Conservation (phyloP, 805 yeast species). For the Starmerella riodocensis region DNA sequence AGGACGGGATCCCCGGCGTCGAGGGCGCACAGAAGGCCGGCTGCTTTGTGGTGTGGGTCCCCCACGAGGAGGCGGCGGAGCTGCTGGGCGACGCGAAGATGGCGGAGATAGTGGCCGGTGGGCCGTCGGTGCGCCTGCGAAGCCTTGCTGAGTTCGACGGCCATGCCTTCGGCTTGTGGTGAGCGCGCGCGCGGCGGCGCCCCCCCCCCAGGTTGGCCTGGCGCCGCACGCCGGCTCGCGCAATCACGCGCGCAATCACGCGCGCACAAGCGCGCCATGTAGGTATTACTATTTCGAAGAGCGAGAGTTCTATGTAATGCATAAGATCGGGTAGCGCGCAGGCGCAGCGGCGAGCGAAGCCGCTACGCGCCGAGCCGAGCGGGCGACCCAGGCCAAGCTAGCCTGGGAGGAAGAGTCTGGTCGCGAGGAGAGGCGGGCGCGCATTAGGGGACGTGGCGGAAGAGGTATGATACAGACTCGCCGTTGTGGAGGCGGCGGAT, state of each 20-base stretch:
- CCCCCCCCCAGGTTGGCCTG: background rate
- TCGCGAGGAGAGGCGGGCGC: too few species aligned
- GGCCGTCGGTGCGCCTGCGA: conserved; percentile 42
- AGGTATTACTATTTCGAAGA: too few species aligned
- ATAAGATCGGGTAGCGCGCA: too few species aligned
- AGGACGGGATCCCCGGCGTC: conserved; percentile 92
- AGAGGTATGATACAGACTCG: conserved; percentile 82
- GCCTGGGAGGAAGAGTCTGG: too few species aligned
- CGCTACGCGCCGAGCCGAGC: too few species aligned
- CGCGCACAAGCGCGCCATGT: too few species aligned
- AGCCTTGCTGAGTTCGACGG: conserved; percentile 43
- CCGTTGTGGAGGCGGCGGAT: conserved; percentile 93
- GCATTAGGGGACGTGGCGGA: conserved; percentile 29
- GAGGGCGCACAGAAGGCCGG: conserved; percentile 72
- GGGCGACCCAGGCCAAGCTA: too few species aligned
- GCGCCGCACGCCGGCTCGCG: too few species aligned
- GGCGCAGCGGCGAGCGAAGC: too few species aligned
- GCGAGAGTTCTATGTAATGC: too few species aligned
- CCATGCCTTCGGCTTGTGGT: conserved; percentile 28
- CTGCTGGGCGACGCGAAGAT: conserved; percentile 40
- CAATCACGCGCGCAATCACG: too few species aligned
- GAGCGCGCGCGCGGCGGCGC: background rate
- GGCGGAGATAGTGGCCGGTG: conserved; percentile 34
- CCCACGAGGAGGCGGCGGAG: conserved; percentile 59
- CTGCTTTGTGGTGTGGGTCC: conserved; percentile 86